These are phyloP conservation scores for Vigna angularis DNA, from an alignment of 306 rosid genomes.

Conservation along the genomic window DNA sequence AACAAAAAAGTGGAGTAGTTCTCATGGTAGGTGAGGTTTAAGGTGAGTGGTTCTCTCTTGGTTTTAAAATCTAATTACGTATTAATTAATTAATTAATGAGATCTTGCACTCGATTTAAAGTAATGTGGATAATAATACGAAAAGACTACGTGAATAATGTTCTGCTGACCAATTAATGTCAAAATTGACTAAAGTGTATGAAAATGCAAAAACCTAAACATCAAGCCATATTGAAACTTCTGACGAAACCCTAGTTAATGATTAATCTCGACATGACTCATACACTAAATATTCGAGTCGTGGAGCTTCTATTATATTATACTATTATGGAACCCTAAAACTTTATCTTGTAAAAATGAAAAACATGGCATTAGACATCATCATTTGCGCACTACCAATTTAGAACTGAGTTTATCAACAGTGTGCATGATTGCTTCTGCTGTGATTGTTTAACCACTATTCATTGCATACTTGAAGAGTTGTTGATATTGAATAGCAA, in stretches of 20 bases:
- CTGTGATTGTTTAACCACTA: not conserved
- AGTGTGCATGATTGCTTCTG: slow-evolving; percentile 30
- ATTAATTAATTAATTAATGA: not conserved
- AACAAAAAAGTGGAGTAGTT: not conserved
- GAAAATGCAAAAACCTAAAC: not conserved
- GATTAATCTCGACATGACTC: not conserved
- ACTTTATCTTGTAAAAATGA: slow-evolving; percentile 19
- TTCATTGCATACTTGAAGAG: not conserved
- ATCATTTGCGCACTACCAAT: slow-evolving; percentile 15
- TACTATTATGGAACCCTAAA: slow-evolving; percentile 16
- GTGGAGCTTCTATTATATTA: slow-evolving; percentile 18
- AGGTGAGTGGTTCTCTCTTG: too few relatives aligned
- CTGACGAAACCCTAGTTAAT: slow-evolving; percentile 19
- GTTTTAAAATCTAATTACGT: not conserved
- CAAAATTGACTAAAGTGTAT: not conserved
- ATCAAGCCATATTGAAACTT: not conserved
- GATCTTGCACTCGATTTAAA: not conserved
- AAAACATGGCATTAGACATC: slow-evolving; percentile 21
- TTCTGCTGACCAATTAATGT: not conserved
- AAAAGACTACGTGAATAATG: not conserved
- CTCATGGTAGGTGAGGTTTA: too few relatives aligned
- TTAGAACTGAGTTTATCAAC: not conserved
- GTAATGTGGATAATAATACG: not conserved
- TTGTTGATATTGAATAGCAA: not conserved
- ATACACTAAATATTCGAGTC: not conserved